Base-by-base conservation (phyloP, 805 yeast species). In the Hanseniaspora mollemarum region DNA sequence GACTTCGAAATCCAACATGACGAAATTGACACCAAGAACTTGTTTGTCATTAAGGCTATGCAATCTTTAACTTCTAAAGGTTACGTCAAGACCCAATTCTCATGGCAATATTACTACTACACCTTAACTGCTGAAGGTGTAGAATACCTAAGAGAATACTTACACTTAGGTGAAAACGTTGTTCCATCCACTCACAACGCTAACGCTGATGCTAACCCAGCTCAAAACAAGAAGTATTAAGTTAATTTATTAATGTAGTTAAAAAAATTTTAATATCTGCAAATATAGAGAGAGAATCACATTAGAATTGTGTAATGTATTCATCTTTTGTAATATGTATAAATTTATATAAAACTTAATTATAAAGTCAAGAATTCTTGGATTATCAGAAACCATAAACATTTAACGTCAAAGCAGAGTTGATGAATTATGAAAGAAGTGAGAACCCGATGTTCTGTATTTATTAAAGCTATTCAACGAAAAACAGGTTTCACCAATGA, bases 51-150 rank as follows among this genome's bases (percentile, higher is more conserved):
- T 81, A 92, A 92, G 83, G 96, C 99, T 70, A 82, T 92, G 74
- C 99, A 92, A 79, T 90, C 97, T 59, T 86, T 92, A 74, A 87
- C 95, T 70, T 92, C 98, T 59, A 87, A 83, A 76, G 99, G 99
- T 73, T 92, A 69, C 83, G 97, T 92, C 75, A 87, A 90, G 86
- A 92, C 99, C 67, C 97, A 87, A 78, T 92, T 90, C 83, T 90
- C 97, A 69, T 92, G 99, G 99, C 96, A 88, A 82, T 87, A 87
- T 82, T 92, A 92, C 80, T 92, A 92, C 95, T 92, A 92, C 94
- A 87, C 98, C 80, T 84, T 92, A 72, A 92, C 97, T 71, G 97
- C 92, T 71, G 96, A 86, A 76, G 99, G 99, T 83, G 90, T 92
- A 62, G 95, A 87, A 71, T 92, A 78, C 84, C 83, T 92, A 71